Base-by-base conservation (phyloP, 2,329 filamentous ascomycete genomes). In the Paecilomyces formosus region DNA sequence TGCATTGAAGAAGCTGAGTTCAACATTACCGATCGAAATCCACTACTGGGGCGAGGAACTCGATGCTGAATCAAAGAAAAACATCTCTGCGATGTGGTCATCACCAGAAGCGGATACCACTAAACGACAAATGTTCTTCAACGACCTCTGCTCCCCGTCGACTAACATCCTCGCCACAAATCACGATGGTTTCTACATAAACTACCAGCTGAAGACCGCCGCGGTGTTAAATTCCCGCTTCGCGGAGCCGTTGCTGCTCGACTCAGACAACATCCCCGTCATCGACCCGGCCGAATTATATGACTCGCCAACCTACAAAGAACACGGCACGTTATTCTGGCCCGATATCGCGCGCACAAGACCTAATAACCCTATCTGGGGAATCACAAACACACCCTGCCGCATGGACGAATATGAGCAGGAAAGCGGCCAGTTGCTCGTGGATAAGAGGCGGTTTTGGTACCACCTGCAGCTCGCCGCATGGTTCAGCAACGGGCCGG, bases 381-480 rank as follows among this genome's bases (percentile, higher is more conserved):
- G 13, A 4, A 39, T 39, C 35, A 39, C 60, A 8, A 73, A 74
- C 62, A 73, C 72, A 6, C n/a, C 58, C 7, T 74, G 71, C 56
- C 65, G 65, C 21, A 68, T 69, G 63, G 63, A 73, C 57, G 72
- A 74, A 57, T 74, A 72, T 57, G 72, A 73, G 57, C 62, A 63
- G 26, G 70, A 75, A 57, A 68, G 63, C 28, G 72, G 72, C 11
- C 72, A 75, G 60, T 59, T 74, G 21, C 58, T 74, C 9, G 66
- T 75, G 22, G 70, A 75, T 62, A 75, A 75, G 63, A 59, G 60
- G 6, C 65, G 64, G 21, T 74, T 67, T 63, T 74, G 68, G 65
- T 74, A 75, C 59, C 72, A 74, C 60, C 62, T 75, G 2, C 70
- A 73, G 58, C 67, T 74, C 11, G 70, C 72, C 12, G 66, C 66